Base-by-base conservation (phyloP, 78 protist genomes). In the Cavenderia fasciculata region DNA sequence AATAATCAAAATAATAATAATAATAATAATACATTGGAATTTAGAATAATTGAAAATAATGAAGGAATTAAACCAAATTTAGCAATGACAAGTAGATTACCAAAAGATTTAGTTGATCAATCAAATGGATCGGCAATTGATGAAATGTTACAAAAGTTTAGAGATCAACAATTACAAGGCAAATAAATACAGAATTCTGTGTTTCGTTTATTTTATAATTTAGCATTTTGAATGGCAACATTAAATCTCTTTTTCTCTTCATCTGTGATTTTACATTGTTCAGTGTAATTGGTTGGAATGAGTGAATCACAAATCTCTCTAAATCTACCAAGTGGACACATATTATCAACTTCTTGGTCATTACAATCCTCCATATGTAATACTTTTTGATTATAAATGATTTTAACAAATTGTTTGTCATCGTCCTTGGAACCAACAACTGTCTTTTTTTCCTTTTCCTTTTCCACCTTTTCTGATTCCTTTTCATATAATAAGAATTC, bases 241-340 rank as follows among this genome's bases (percentile, higher is more conserved):
- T 27, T 31, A 5, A 40, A 65, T 23, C 40, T 33, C 38, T 65
- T 65, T 25, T 69, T 82, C n/a, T 82, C 78, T 14, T 34, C 49
- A 27, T 65, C 69, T 3, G 73, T 25, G 14, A 82, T 70, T 52
- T 65, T 68, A 41, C 77, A 51, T 57, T 68, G 57, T 43, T 82
- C 69, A 7, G 11, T 59, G 38, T 34, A 82, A n/a, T 82, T 54
- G 1, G 29, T 27, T 34, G 90, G 90, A 33, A 68, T 82, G 7
- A 69, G 18, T 36, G 57, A 10, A 31, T 82, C 21, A 0, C 77
- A 62, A 14, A 82, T 82, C 61, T 82, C 74, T 11, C 65, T 25
- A 34, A 82, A 82, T 36, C 68, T 74, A 31, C 43, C 49, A 29
- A 47, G 43, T 68, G 90, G 90, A 56, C 90, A 82, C 90, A 82